Evolutionary conservation across 805 yeast genomes (phyloP).

Genomic region (Ogataea methylovora): DNA sequence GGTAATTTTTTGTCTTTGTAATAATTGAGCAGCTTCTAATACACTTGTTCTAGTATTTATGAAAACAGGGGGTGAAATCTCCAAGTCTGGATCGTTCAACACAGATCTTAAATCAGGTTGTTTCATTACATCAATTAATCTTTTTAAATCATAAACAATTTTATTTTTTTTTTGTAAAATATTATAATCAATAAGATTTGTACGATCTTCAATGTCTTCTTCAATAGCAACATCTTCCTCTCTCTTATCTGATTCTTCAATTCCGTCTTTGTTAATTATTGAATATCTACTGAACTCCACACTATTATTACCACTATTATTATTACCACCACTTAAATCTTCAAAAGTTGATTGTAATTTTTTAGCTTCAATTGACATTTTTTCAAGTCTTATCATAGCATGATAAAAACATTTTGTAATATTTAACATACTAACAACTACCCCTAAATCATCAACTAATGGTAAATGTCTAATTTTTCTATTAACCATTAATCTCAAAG

Average conservation of each 20-base stretch:
- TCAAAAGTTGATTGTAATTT: conserved; percentile 23
- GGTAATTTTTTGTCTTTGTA: conserved; percentile 31
- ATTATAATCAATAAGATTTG: conserved; percentile 17
- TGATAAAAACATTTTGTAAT: conserved; percentile 40
- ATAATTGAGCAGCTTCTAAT: conserved; percentile 29
- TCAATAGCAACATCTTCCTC: neutral
- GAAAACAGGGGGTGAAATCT: conserved; percentile 23
- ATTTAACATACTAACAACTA: conserved; percentile 35
- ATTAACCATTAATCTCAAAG: conserved; percentile 33
- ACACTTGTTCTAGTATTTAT: conserved; percentile 31
- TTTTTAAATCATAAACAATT: conserved; percentile 27
- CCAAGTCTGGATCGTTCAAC: conserved; percentile 17
- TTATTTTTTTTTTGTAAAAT: conserved; percentile 18
- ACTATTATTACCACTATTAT: neutral
- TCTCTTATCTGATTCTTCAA: conserved; percentile 1
- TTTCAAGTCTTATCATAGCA: conserved; percentile 35
- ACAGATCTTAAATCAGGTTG: conserved; percentile 31
- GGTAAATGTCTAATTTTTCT: conserved; percentile 37
- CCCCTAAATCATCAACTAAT: conserved; percentile 25
- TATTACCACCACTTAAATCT: conserved; percentile 14
- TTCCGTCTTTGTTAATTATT: conserved; percentile 1
- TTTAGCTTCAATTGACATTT: conserved; percentile 30
- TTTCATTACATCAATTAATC: conserved; percentile 31
- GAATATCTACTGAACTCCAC: conserved; percentile 5
- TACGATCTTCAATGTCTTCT: conserved; percentile 1